phyloP scores from a whole-genome alignment of 2,329 filamentous ascomycete genomes.

The Pseudogymnoascus sp. region DNA sequence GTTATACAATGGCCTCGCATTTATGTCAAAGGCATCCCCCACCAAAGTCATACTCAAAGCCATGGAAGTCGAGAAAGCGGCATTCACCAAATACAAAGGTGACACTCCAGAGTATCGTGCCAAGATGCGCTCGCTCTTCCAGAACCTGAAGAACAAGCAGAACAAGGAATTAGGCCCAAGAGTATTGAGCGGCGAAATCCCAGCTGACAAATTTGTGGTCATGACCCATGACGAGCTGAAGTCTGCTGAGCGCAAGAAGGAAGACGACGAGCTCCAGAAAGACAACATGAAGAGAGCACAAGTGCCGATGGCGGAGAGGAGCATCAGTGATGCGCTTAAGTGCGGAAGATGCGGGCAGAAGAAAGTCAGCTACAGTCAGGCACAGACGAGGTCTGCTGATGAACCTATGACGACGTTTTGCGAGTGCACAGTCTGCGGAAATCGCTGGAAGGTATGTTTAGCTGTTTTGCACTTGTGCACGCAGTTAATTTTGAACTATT shows the following conservation, averaged over 20 bases:
- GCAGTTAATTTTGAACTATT: slow-evolving; percentile 5
- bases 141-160: slow-evolving; percentile 89
- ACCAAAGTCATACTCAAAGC: slow-evolving; percentile 66
- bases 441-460: slow-evolving; percentile 62
- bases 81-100: slow-evolving; percentile 62
- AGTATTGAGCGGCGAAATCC: slow-evolving; percentile 69
- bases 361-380: slow-evolving; percentile 93
- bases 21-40: slow-evolving; percentile 62
- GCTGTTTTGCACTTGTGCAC: slow-evolving; percentile 9
- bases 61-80: slow-evolving; percentile 77
- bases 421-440: slow-evolving; percentile 62
- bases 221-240: slow-evolving; percentile 92
- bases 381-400: slow-evolving; percentile 91
- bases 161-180: slow-evolving; percentile 71
- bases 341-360: slow-evolving; percentile 90
- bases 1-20: slow-evolving; percentile 83
- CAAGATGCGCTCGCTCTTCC: slow-evolving; percentile 87
- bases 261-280: slow-evolving; percentile 70
- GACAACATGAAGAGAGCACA: slow-evolving; percentile 98
- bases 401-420: slow-evolving; percentile 82
- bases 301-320: slow-evolving; percentile 86
- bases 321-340: slow-evolving; percentile 77
- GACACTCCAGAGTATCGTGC: slow-evolving; percentile 71
- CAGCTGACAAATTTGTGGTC: slow-evolving; percentile 65
- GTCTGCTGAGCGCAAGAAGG: slow-evolving; percentile 70